Base-by-base conservation (phyloP, 2,329 filamentous ascomycete species). In the Neurospora sp. region DNA sequence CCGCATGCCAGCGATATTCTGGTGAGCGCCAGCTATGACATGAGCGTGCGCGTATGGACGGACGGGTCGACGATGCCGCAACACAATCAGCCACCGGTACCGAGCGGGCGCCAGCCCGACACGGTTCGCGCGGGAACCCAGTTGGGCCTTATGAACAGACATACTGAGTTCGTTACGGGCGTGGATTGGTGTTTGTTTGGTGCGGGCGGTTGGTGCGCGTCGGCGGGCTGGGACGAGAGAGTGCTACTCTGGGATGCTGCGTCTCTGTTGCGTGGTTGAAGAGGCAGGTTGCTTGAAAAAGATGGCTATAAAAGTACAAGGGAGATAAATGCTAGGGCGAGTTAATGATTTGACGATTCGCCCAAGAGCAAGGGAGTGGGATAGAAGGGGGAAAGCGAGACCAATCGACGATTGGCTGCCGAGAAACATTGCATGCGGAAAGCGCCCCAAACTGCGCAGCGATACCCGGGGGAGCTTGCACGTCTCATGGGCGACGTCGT, bases 111-210 rank as follows among this genome's bases (percentile, higher is more conserved):
- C 19, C 36, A 37, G 70, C 73, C 4, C 76, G 76, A 39, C 77
- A 66, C 80, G 0, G 79, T 83, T 1, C 79, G 83, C 8, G 81
- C 88, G 52, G 92, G 92, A 1, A 83, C 85, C 33, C 90, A 97
- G 80, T 82, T 97, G 75, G 94, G 93, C 3, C 82, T 93, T 46
- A 97, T 99, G 94, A 93, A 92, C 70, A 83, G 89, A 19, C 96
- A 99, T 79, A 97, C 95, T 0, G 96, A 99, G 82, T 99, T 99
- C 76, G 93, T 91, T 10, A 97, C 93, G 3, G 96, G 96, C 8
- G 92, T 98, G 0, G 96, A 99, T 79, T 99, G 96, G 96, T 99
- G 96, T 81, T 81, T 99, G 65, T 99, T 99, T 80, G 96, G 96
- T 4, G 91, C 89, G 33, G 94, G 97, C 73, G 96, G 96, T 5